Evolutionary conservation across 352 stramenopile genomes (phyloP).

Genomic region (Globisporangium polare): DNA sequence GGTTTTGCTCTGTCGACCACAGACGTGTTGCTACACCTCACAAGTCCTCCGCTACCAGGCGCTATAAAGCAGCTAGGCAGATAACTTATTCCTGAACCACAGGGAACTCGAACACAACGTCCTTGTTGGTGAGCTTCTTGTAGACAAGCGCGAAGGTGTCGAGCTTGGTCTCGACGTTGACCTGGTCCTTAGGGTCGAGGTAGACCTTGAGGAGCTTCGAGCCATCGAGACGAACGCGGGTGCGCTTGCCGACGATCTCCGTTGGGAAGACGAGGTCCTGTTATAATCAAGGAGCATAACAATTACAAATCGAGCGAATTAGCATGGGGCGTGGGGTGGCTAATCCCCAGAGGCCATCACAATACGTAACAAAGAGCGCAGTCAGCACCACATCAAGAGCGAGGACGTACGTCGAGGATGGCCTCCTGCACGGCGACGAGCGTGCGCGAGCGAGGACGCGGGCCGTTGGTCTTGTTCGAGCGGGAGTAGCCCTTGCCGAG

Average conservation of each 20-base stretch:
- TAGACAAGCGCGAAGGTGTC: slow-evolving; percentile 99
- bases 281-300: slow-evolving; percentile 19
- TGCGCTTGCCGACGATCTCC: slow-evolving; percentile 99
- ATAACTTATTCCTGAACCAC: slow-evolving; percentile 83
- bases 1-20: slow-evolving; percentile 50
- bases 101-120: slow-evolving; percentile 98
- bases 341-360: slow-evolving; percentile 89
- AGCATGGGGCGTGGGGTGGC: slow-evolving; percentile 88
- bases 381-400: slow-evolving; percentile 4
- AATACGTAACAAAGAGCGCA: slow-evolving; percentile 39
- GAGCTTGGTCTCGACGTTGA: slow-evolving; percentile 99
- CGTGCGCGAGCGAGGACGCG: slow-evolving; percentile 95
- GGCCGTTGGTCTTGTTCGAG: slow-evolving; percentile 93
- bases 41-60: neutral
- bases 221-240: slow-evolving; percentile 95
- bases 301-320: slow-evolving; percentile 25
- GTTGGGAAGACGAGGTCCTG: slow-evolving; percentile 99
- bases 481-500: slow-evolving; percentile 96
- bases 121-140: slow-evolving; percentile 99
- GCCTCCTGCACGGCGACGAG: slow-evolving; percentile 98
- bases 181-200: slow-evolving; percentile 98
- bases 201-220: slow-evolving; percentile 98
- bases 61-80: slow-evolving; percentile 13
- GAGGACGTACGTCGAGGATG: slow-evolving; percentile 95
- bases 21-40: slow-evolving; percentile 11